Conservation (phyloP, 1,284 basidiomycete genomes). For the Pseudozyma hubeiensis region DNA sequence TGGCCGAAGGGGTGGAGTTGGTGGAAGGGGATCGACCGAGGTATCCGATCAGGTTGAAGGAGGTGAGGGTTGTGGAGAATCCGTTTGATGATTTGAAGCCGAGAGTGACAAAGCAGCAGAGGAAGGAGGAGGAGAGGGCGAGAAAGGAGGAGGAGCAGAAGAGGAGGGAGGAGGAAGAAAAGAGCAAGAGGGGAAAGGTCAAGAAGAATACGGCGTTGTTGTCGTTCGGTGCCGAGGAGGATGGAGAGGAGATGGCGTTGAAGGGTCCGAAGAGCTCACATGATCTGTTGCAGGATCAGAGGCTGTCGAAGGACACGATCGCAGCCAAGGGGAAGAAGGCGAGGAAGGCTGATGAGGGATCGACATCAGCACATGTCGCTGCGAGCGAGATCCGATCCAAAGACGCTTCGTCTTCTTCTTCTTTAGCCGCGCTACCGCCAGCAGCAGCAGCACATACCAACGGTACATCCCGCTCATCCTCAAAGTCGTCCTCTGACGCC, state of each 20-base stretch:
- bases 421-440: too few species aligned
- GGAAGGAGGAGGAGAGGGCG: constrained; percentile 79
- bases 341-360: not conserved
- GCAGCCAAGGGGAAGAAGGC: not conserved
- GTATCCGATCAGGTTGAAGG: constrained; percentile 89
- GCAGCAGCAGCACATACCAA: too few species aligned
- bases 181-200: constrained; percentile 43
- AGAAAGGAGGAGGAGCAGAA: constrained; percentile 77
- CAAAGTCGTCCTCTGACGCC: too few species aligned
- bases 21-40: constrained; percentile 80
- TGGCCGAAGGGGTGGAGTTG: constrained; percentile 84
- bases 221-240: constrained; percentile 62
- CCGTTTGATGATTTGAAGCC: constrained; percentile 94
- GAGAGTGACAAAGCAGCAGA: constrained; percentile 93
- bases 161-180: constrained; percentile 1
- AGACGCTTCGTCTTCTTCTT: not conserved
- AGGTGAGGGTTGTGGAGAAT: constrained; percentile 85
- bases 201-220: constrained; percentile 56
- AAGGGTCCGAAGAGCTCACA: constrained; percentile 62
- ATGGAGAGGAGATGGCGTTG: constrained; percentile 11
- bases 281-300: constrained; percentile 57
- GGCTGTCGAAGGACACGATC: constrained; percentile 40
- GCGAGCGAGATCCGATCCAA: not conserved
- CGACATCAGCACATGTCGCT: too few species aligned
- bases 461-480: too few species aligned